Evolutionary conservation across 129 eudicot species (phyloP).

Genomic region (carrot (Daucus carota)): DH1_v3.0 NC_030385.2:38848501-38849000

Average conservation of each 20-base stretch:
- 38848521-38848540: conserved; percentile 58
- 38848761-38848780: not conserved
- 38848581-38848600: conserved; percentile 3
- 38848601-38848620: not conserved
- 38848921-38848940: too few species aligned
- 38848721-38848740: not conserved
- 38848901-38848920: too few species aligned
- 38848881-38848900: too few species aligned
- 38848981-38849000: too few species aligned
- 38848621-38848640: conserved; percentile 6
- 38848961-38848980: too few species aligned
- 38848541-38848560: conserved; percentile 4
- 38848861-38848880: too few species aligned
- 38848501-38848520: conserved; percentile 64
- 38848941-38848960: too few species aligned
- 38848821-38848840: too few species aligned
- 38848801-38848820: too few species aligned
- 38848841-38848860: too few species aligned
- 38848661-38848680: conserved; percentile 12
- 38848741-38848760: not conserved
- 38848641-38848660: conserved; percentile 42
- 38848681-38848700: conserved; percentile 8
- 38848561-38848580: conserved; percentile 31
- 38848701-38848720: not conserved
- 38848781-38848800: not conserved